Evolutionary conservation across 805 yeast genomes (phyloP), one percentile per base, ranked within the genome.

Genomic region (Saccharomycopsis fibuligera): DNA sequence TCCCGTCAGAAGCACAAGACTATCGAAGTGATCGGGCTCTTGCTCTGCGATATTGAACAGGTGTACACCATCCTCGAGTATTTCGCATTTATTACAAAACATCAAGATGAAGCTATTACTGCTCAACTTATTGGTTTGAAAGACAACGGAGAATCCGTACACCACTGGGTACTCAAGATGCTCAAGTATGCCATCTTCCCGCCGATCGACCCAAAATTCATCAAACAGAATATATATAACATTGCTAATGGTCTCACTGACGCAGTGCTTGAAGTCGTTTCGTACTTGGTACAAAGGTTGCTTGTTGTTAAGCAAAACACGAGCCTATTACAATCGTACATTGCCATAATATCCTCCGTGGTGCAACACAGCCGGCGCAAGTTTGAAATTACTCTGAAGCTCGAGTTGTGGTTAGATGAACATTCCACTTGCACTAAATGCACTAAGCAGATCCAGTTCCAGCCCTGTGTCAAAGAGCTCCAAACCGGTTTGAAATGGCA

Each of bases 11-110:
- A 50, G 17, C 54, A 50, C 27, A 44, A 48, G 22, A 42, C 48
- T 9, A 16, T 50, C 9, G 44, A 44, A 19, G 37, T 36, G 6
- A 36, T 47, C 35, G 54, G 50, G 3, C 35, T 50, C n/a, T 23
- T 50, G 31, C 23, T 50, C 3, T 50, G 54, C 30, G 54, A 50
- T 27, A 35, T 50, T 31, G 54, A 50, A 27, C 48, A 47, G 27
- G 22, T 50, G 10, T 47, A 47, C 29, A 47, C 23, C 29, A 31
- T 50, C 17, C 19, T 40, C 30, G 51, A 50, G 22, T 50, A 38
- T 29, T 50, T 50, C 27, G 12, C 31, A 2, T 39, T 44, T 22
- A n/a, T 50, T 5, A 50, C 50, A 2, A 35, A 31, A 16, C 51
- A 47, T 24, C 38, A 47, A 21, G 54, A 50, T 14, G 51, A 50